Evolutionary conservation across 129 eudicot species (phyloP).

Genomic region (Pittosporum tobira): DNA sequence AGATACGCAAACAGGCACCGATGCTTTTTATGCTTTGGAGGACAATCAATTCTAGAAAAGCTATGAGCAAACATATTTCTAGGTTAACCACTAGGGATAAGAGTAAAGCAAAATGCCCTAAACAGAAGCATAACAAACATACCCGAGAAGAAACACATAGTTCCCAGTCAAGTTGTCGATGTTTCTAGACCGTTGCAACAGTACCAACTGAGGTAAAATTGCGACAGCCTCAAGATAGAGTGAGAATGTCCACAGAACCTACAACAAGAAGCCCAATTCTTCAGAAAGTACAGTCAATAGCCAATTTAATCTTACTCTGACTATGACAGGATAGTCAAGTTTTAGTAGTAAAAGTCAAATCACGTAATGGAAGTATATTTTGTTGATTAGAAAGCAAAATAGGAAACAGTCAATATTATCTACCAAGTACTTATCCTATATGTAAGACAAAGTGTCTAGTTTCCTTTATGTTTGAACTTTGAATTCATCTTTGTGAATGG

Average conservation of each 20-base stretch:
- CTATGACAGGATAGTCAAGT: not conserved
- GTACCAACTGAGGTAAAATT: conserved; percentile 30
- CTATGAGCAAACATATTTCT: not conserved
- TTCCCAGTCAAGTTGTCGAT: conserved; percentile 38
- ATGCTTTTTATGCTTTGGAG: not conserved
- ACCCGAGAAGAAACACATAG: conserved; percentile 41
- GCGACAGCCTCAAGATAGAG: conserved; percentile 40
- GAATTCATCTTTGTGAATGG: too few relatives aligned
- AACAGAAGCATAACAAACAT: conserved; percentile 1
- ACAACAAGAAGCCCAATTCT: not conserved
- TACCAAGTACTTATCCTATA: not conserved
- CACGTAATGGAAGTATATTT: not conserved
- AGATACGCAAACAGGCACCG: not conserved
- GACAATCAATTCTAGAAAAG: not conserved
- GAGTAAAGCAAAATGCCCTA: not conserved
- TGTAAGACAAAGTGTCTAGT: too few relatives aligned
- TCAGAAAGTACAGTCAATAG: not conserved
- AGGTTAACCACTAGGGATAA: not conserved
- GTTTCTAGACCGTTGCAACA: conserved; percentile 32
- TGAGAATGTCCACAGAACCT: conserved; percentile 33
- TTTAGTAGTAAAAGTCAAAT: not conserved
- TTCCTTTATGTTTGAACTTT: too few relatives aligned
- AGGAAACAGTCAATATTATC: not conserved
- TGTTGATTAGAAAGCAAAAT: not conserved
- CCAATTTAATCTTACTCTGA: not conserved